Conservation (phyloP, 225 moss, liverwort and hornwort species). For the Anthoceros angustus region DNA sequence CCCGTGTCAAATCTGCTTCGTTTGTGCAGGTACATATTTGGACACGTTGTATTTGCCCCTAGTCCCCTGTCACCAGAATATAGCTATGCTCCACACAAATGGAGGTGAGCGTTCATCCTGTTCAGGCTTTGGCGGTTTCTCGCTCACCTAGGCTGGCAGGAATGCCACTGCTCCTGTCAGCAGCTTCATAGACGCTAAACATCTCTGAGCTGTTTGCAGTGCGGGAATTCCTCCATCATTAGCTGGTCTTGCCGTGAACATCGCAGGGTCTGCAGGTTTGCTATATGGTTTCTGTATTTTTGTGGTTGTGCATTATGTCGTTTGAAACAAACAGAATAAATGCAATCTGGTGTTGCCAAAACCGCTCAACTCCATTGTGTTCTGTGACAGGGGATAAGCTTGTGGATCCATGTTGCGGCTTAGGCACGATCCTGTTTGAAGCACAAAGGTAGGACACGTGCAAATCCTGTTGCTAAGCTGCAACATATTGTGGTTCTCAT, state of each 20-base stretch:
- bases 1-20: too few species aligned
- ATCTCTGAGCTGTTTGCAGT: background rate
- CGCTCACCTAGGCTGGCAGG: too few species aligned
- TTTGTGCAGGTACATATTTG: background rate
- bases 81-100: background rate
- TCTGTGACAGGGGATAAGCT: background rate
- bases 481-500: background rate
- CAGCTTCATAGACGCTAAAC: background rate
- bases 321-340: too few species aligned
- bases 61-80: background rate
- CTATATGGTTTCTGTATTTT: background rate
- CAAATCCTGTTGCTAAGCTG: background rate
- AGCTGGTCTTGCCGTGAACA: background rate
- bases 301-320: background rate
- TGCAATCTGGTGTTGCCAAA: too few species aligned
- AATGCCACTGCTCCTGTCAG: too few species aligned
- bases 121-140: too few species aligned
- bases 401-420: slow-evolving; percentile 1
- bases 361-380: background rate
- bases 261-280: background rate
- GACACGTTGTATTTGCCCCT: background rate
- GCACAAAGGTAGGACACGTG: background rate
- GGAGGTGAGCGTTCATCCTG: background rate
- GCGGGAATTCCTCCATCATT: background rate
- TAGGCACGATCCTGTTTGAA: background rate